phyloP scores from a whole-genome alignment of 2,329 filamentous ascomycete species.

The Teratosphaeria destructans region DNA sequence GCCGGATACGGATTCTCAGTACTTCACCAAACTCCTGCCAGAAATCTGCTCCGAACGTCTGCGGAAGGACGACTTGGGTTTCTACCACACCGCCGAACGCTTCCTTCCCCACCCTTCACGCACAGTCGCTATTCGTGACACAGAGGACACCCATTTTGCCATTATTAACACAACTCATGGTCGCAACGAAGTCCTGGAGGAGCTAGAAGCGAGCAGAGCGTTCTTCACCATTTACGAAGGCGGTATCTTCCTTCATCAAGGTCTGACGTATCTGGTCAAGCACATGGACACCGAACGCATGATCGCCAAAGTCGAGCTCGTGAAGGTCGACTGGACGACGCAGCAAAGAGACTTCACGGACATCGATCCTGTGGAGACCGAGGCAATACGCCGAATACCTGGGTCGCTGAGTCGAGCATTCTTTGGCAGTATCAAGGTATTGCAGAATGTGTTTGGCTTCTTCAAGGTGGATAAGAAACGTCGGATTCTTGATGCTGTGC shows the following conservation, averaged over 20 bases:
- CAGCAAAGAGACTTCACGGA: constrained; percentile 88
- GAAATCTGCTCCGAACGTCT: constrained; percentile 66
- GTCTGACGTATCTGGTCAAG: constrained; percentile 81
- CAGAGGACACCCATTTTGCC: constrained; percentile 84
- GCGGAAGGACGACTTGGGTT: constrained; percentile 62
- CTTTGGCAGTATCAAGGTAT: constrained; percentile 76
- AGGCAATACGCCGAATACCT: constrained; percentile 67
- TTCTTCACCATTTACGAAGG: constrained; percentile 96
- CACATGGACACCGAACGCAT: constrained; percentile 73
- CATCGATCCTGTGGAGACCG: constrained; percentile 84
- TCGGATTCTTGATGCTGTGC: constrained; percentile 79
- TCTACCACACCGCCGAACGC: constrained; percentile 80
- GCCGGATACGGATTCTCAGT: constrained; percentile 61
- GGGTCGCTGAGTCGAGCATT: constrained; percentile 60
- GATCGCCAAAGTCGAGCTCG: constrained; percentile 77
- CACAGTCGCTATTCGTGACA: constrained; percentile 80
- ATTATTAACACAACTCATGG: constrained; percentile 80
- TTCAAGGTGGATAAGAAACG: constrained; percentile 89
- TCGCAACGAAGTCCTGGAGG: constrained; percentile 77
- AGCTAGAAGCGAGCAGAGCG: constrained; percentile 90
- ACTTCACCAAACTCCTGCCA: constrained; percentile 66
- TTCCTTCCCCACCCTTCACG: constrained; percentile 78
- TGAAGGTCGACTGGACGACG: constrained; percentile 91
- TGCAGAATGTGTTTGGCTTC: constrained; percentile 85
- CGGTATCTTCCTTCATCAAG: constrained; percentile 93